Evolutionary conservation across 495 filamentous ascomycete species (phyloP).

Genomic region (Aspergillus conjunctus): DNA sequence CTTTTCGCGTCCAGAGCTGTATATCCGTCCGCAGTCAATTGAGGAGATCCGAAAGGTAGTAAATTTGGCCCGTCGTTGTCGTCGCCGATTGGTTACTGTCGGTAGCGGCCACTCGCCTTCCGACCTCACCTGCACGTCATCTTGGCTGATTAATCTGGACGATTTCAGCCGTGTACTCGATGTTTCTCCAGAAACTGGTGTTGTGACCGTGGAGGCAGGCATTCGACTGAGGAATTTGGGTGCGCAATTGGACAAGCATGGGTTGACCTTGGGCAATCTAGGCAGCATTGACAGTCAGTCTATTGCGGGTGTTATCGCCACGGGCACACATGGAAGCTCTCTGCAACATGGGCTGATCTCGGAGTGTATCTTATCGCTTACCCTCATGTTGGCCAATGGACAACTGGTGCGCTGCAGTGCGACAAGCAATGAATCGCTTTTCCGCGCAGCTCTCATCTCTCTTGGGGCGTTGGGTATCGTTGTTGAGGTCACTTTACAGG

Average conservation of each 20-base stretch:
- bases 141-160: constrained; percentile 95
- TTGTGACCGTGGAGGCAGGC: constrained; percentile 79
- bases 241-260: constrained; percentile 65
- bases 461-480: constrained; percentile 90
- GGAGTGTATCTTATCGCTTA: constrained; percentile 68
- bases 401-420: constrained; percentile 72
- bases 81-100: constrained; percentile 75
- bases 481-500: constrained; percentile 81
- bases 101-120: constrained; percentile 91
- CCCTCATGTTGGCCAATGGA: constrained; percentile 83
- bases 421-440: constrained; percentile 71
- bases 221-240: constrained; percentile 77
- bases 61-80: constrained; percentile 75
- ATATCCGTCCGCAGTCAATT: constrained; percentile 76
- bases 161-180: constrained; percentile 70
- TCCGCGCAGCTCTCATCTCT: constrained; percentile 83
- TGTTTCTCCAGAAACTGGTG: constrained; percentile 61
- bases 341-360: constrained; percentile 81
- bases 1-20: constrained; percentile 83
- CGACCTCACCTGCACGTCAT: constrained; percentile 88
- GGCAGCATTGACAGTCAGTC: constrained; percentile 95
- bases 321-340: constrained; percentile 90
- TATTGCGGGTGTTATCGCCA: constrained; percentile 88
- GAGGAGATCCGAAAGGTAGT: constrained; percentile 82
- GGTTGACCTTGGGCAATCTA: constrained; percentile 81